Conservation (phyloP, 2,329 filamentous ascomycete species). For the Blastomyces silverae region DNA sequence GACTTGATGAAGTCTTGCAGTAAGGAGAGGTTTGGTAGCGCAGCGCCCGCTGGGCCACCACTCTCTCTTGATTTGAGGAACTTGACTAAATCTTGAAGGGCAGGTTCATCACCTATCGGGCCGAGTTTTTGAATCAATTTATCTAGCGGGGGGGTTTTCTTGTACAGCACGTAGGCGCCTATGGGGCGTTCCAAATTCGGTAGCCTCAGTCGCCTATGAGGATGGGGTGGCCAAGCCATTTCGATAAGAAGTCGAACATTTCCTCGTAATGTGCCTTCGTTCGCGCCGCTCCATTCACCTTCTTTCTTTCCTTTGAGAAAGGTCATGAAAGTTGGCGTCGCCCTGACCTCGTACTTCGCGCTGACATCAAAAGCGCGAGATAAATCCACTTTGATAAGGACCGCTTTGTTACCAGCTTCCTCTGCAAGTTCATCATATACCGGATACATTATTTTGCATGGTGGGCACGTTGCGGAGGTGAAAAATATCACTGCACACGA, state of each 20-base stretch:
- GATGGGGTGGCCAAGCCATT: constrained; percentile 68
- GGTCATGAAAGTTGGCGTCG: constrained; percentile 84
- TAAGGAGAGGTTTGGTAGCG: constrained; percentile 61
- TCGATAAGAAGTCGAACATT: constrained; percentile 69
- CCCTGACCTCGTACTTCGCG: constrained; percentile 59
- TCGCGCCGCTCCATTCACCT: constrained; percentile 74
- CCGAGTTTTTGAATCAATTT: constrained; percentile 79
- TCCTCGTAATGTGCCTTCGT: constrained; percentile 58
- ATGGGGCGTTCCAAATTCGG: constrained; percentile 61
- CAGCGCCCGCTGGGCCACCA: constrained; percentile 56
- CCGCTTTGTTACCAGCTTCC: constrained; percentile 60
- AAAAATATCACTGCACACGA: constrained; percentile 84
- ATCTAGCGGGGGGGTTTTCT: constrained; percentile 71
- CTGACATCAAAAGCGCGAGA: constrained; percentile 59
- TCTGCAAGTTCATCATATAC: constrained; percentile 72
- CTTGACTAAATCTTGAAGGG: constrained; percentile 57
- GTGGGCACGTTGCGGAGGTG: constrained; percentile 77
- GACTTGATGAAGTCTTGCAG: constrained; percentile 58
- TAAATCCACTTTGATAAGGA: constrained; percentile 78
- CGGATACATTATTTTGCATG: constrained; percentile 78
- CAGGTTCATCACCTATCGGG: constrained; percentile 49
- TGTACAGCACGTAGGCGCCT: constrained; percentile 63
- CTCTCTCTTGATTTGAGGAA: constrained; percentile 62
- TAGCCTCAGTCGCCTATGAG: constrained; percentile 63
- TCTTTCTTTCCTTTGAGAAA: constrained; percentile 69